phyloP scores from a whole-genome alignment of 2,329 filamentous ascomycete species.

The Colletotrichum somersetense region DNA sequence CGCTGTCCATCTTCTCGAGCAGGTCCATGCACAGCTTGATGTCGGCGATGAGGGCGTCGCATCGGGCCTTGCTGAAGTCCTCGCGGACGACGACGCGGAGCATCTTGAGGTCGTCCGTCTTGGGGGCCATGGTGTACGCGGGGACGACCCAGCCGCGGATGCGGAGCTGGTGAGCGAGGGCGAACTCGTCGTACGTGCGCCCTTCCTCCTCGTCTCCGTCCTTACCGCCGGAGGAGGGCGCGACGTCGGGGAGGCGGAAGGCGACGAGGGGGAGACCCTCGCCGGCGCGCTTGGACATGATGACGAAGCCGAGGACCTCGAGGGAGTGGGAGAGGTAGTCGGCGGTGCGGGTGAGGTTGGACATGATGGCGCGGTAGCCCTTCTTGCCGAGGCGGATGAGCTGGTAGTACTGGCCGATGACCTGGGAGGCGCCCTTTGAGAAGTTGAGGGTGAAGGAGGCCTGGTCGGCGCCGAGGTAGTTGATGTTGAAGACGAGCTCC shows the following conservation, averaged over 20 bases:
- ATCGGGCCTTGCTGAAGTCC: slow-evolving; percentile 87
- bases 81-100: slow-evolving; percentile 93
- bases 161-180: slow-evolving; percentile 86
- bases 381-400: slow-evolving; percentile 94
- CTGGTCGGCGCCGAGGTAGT: slow-evolving; percentile 96
- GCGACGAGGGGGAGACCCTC: slow-evolving; percentile 89
- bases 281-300: slow-evolving; percentile 86
- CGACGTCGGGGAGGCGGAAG: slow-evolving; percentile 67
- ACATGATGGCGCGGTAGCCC: slow-evolving; percentile 93
- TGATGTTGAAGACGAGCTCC: slow-evolving; percentile 98
- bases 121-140: slow-evolving; percentile 96
- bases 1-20: slow-evolving; percentile 80
- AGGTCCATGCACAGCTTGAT: slow-evolving; percentile 81
- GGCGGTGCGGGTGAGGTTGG: slow-evolving; percentile 88
- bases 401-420: slow-evolving; percentile 98
- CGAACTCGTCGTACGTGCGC: slow-evolving; percentile 78
- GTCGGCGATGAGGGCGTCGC: slow-evolving; percentile 82
- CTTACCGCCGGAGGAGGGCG: not conserved
- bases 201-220: slow-evolving; percentile 55
- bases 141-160: slow-evolving; percentile 93
- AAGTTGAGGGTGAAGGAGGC: slow-evolving; percentile 98
- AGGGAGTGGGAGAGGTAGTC: slow-evolving; percentile 86
- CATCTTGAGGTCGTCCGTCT: slow-evolving; percentile 87
- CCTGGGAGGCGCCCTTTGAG: slow-evolving; percentile 92
- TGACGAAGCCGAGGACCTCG: slow-evolving; percentile 81